Evolutionary conservation across 179 eudicot genomes (phyloP), one percentile per base, ranked within the genome.

Genomic region (Beta corolliflora): DNA sequence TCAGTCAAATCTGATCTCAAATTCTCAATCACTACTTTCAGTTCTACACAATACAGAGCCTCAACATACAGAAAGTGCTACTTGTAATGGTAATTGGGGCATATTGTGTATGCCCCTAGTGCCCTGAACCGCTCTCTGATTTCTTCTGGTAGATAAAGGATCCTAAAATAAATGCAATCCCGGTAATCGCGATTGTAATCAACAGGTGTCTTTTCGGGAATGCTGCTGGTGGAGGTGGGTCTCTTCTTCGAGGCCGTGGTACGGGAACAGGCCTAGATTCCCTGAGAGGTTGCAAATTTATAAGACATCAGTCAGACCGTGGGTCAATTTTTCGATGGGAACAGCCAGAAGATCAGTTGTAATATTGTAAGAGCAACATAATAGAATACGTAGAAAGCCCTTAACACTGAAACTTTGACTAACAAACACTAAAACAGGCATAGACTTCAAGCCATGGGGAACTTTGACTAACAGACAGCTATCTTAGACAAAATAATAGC

Each of bases 121-220:
- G 87, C 81, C 87, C 74, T 29, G 84, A 81, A 77, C 25, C 76
- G 88, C 77, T 80, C 23, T 88, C 95, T 16, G 92, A 60, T 85
- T 93, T 97, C 88, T 87, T 92, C 87, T 91, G 98, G 85, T 89
- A 89, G 76, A 94, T 81, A 83, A 94, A 81, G 36, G 99, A 94
- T 53, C 99, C 99, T 81, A 94, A 71, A 48, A 97, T 80, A 76
- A 97, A 89, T 21, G 97, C 99, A 66, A 97, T 87, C 66, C 99
- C 99, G 6, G 99, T 93, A 61, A 97, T 87, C 0, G 98, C 99
- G 60, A 97, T 91, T 71, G 98, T 91, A 72, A 93, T 84, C 25
- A 93, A 84, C 44, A 97, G 84, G 79, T 91, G 97, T 79, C 83
- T 90, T 15, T 85, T 83, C 8, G 90, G 91, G 80, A 91, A 79